These are phyloP conservation scores for Venustampulla echinocandica DNA, from an alignment of 495 filamentous ascomycete species.

Conservation along the genomic window DNA sequence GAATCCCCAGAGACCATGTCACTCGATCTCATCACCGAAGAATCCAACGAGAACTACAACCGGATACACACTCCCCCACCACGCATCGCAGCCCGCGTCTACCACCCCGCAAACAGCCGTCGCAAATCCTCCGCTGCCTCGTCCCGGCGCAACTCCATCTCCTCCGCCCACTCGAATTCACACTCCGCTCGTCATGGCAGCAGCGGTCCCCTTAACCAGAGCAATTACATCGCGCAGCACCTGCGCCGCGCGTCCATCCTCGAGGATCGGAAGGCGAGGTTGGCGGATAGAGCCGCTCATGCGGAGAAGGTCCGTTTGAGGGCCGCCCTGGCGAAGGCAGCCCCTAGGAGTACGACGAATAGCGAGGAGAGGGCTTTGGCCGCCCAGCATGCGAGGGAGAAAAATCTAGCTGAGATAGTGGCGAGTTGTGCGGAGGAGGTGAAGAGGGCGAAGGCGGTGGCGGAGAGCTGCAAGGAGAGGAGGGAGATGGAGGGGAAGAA, in stretches of 20 bases:
- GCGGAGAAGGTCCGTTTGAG: conserved; percentile 93
- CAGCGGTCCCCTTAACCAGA: conserved; percentile 58
- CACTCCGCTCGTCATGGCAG: conserved; percentile 59
- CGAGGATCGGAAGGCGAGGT: conserved; percentile 83
- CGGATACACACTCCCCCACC: conserved; percentile 55
- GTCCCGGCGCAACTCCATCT: conserved; percentile 82
- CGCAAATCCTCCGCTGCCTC: conserved; percentile 80
- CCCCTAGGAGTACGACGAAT: conserved; percentile 46
- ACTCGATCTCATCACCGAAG: background rate
- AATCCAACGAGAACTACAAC: conserved; percentile 7
- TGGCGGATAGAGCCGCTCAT: conserved; percentile 89
- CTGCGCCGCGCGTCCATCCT: conserved; percentile 85
- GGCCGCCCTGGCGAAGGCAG: conserved; percentile 76
- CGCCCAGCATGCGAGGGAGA: conserved; percentile 85
- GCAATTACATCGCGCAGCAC: conserved; percentile 80
- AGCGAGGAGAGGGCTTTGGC: conserved; percentile 79
- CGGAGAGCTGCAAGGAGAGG: conserved; percentile 84
- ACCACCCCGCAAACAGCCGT: conserved; percentile 55
- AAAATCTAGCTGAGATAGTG: conserved; percentile 85
- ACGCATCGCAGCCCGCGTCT: conserved; percentile 81
- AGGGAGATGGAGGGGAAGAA: conserved; percentile 77
- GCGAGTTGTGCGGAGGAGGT: conserved; percentile 94
- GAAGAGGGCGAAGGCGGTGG: conserved; percentile 82
- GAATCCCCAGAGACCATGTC: background rate
- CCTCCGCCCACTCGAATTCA: conserved; percentile 67